Base-by-base conservation (phyloP, 495 filamentous ascomycete genomes). In the Cenococcum geophilum region DNA sequence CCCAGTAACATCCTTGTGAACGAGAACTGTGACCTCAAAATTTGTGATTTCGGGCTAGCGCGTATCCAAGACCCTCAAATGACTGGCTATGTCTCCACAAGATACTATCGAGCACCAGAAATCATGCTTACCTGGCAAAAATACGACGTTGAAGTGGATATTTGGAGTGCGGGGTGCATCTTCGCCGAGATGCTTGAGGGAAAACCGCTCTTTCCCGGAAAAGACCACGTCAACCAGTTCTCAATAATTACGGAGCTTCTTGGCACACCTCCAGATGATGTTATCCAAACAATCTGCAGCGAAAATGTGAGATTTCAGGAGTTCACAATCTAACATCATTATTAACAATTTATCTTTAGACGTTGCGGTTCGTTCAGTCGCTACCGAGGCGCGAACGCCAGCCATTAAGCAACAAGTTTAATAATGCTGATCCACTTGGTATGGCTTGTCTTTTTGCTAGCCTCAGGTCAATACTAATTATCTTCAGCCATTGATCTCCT, bases 81-180 rank as follows among this genome's bases (percentile, higher is more conserved):
- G 93, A 98, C 93, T 42, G 93, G 93, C 69, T 98, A 98, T 71
- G 93, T 98, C 45, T 98, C 93, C 52, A 98, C 93, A 55, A 82
- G 93, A 78, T 98, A 98, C 80, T 98, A 98, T 78, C 87, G 93
- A 53, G 93, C 93, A 4, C 93, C 93, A 16, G 93, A 98, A 76
- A 98, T 98, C 72, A 98, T 98, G 93, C 90, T 98, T 69, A 98
- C 93, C 48, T 98, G 93, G 93, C 93, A 98, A 75, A 98, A 97
- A 77, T 98, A 98, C 76, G 93, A 98, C 69, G 89, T 97, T 48
- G 95, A 97, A 78, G 93, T 98, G 54, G 93, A 98, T 74, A 96
- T 98, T 70, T 98, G 93, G 93, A 97, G 92, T 71, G 92, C 95
- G 10, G 93, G 92, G 58, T 98, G 93, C 76, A 98, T 98, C 69